These are phyloP conservation scores for Phyllosticta citribraziliensis DNA, from an alignment of 2,329 filamentous ascomycete genomes.

Conservation along the genomic window DNA sequence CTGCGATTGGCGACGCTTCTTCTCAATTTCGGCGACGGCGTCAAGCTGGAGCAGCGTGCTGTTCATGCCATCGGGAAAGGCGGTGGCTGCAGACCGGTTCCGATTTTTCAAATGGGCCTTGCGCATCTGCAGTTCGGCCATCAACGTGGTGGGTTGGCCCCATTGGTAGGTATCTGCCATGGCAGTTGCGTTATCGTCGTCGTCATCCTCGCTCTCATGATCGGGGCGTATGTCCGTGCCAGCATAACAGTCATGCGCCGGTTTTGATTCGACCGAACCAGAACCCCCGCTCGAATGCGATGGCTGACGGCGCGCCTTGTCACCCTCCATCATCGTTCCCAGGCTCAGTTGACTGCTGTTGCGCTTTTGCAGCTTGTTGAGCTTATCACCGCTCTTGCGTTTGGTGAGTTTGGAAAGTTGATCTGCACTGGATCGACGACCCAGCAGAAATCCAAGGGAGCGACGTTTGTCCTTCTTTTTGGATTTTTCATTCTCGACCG, in stretches of 20 bases:
- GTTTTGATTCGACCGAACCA: conserved; percentile 12
- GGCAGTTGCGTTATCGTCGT: conserved; percentile 34
- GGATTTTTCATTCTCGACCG: conserved; percentile 21
- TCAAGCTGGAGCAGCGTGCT: conserved; percentile 86
- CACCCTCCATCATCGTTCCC: background rate
- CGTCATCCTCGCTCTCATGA: conserved; percentile 22
- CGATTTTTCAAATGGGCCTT: conserved; percentile 81
- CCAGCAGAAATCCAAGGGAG: conserved; percentile 28
- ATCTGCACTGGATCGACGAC: conserved; percentile 26
- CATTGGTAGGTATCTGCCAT: conserved; percentile 29
- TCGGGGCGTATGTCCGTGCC: conserved; percentile 6
- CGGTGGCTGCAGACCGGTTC: conserved; percentile 56
- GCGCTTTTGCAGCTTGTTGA: conserved; percentile 33
- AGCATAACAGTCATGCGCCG: conserved; percentile 8
- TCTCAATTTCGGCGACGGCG: conserved; percentile 77
- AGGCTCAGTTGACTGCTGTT: conserved; percentile 23
- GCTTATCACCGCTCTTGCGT: conserved; percentile 25
- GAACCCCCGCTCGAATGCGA: background rate
- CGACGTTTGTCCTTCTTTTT: conserved; percentile 25
- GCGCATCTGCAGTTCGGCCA: conserved; percentile 83
- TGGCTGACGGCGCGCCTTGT: background rate
- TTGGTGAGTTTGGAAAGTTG: conserved; percentile 31
- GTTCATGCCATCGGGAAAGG: conserved; percentile 69
- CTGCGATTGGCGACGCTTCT: conserved; percentile 60
- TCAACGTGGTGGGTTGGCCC: conserved; percentile 75